Conservation (phyloP, 306 rosid genomes). For the Prunus dulcis region DNA sequence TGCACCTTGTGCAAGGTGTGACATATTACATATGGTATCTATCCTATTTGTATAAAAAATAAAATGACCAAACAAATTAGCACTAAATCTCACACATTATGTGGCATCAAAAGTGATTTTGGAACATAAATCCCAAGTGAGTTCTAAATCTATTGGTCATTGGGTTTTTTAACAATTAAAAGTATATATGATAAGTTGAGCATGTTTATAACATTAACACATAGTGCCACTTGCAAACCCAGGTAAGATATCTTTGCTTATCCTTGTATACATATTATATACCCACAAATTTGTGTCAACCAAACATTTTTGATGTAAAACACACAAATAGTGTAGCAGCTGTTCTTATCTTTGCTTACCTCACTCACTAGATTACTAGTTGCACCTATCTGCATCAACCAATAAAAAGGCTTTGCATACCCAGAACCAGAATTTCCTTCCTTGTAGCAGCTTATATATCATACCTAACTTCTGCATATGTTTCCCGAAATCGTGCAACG, state of each 20-base stretch:
- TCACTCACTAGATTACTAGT: not conserved
- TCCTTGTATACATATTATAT: not conserved
- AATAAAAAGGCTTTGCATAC: not conserved
- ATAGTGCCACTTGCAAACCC: slow-evolving; percentile 5
- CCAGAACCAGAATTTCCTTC: not conserved
- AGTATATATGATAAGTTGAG: not conserved
- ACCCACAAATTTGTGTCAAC: not conserved
- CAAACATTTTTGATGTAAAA: not conserved
- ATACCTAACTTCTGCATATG: not conserved
- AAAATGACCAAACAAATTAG: not conserved
- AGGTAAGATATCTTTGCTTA: not conserved
- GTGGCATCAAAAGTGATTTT: not conserved
- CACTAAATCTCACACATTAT: not conserved
- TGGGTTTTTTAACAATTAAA: not conserved
- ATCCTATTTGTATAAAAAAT: not conserved
- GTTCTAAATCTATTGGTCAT: not conserved
- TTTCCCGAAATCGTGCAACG: not conserved
- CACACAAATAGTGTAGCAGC: not conserved
- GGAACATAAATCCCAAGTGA: slow-evolving; percentile 6
- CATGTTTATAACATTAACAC: slow-evolving; percentile 4
- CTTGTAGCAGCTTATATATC: not conserved
- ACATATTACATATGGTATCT: slow-evolving; percentile 5
- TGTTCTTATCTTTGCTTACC: not conserved
- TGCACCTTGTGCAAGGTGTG: slow-evolving; percentile 22
- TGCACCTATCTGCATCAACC: not conserved